A percentile compares a stretch with the other conserved stretches of the same genome.
Evolutionary conservation across 805 yeast species (phyloP).

Genomic region (Monosporozyma aerobia): DNA sequence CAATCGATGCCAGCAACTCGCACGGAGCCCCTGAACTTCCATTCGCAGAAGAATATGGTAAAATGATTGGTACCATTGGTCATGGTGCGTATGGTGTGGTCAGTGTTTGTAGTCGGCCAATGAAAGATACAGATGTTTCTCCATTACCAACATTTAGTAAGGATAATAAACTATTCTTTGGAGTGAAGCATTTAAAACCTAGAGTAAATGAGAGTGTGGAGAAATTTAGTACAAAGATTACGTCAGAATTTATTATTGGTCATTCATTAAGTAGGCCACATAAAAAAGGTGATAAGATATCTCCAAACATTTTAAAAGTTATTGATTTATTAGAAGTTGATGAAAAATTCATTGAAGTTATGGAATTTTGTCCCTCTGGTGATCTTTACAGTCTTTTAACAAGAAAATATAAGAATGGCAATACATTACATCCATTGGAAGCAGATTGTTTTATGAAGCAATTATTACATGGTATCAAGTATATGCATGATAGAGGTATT

Average conservation of each 20-base stretch:
- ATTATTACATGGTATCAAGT: constrained; percentile 67
- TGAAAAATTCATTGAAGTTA: constrained; percentile 74
- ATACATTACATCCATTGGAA: constrained; percentile 50
- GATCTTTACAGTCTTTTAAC: constrained; percentile 55
- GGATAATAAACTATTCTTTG: constrained; percentile 62
- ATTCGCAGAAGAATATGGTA: constrained; percentile 41
- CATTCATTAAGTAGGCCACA: constrained; percentile 50
- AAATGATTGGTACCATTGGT: constrained; percentile 52
- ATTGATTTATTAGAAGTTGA: constrained; percentile 68
- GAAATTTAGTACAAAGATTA: constrained; percentile 81
- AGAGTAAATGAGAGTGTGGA: constrained; percentile 83
- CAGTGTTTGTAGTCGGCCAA: constrained; percentile 58
- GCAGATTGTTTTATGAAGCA: constrained; percentile 89
- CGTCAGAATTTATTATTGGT: constrained; percentile 82
- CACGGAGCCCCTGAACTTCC: background rate
- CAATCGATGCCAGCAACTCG: background rate
- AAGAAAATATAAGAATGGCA: constrained; percentile 37
- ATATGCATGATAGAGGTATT: constrained; percentile 85
- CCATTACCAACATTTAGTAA: constrained; percentile 58
- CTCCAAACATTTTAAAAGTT: constrained; percentile 64
- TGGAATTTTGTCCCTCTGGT: constrained; percentile 90
- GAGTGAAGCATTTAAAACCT: constrained; percentile 73
- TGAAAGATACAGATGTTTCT: constrained; percentile 5
- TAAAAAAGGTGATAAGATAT: constrained; percentile 3
- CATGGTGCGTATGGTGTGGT: constrained; percentile 98